These are phyloP conservation scores for Cyanidium caldarium DNA, from an alignment of 23 red algal genomes.

Conservation along the genomic window DNA sequence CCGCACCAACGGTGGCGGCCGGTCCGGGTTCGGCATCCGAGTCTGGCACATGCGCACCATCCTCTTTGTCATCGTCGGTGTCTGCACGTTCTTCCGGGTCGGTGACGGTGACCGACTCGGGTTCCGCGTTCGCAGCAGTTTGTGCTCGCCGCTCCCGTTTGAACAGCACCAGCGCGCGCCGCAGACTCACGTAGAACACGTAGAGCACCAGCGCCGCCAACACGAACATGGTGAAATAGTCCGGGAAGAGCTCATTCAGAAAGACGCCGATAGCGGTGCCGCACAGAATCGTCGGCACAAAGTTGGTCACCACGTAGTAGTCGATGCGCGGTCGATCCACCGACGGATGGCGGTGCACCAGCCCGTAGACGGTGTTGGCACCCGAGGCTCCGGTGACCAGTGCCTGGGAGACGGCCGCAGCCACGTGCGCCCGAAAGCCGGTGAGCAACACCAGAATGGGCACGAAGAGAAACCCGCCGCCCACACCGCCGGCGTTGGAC, in stretches of 20 bases:
- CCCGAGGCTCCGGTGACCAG: conserved; percentile 15
- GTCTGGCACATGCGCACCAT: no score
- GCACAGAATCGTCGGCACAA: conserved; percentile 17
- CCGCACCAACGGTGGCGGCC: no score
- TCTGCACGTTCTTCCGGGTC: no score
- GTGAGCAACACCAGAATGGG: conserved; percentile 13
- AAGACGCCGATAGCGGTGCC: conserved; percentile 16
- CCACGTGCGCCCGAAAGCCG: conserved; percentile 8
- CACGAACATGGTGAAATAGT: conserved; percentile 15
- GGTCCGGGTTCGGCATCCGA: no score
- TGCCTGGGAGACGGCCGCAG: conserved; percentile 18
- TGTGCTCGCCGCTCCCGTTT: conserved; percentile 6
- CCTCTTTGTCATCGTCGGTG: no score
- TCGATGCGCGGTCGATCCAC: conserved; percentile 15
- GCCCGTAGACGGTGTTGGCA: conserved; percentile 14
- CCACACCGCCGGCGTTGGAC: conserved; percentile 15
- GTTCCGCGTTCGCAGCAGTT: no score
- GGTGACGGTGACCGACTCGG: no score
- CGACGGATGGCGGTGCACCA: conserved; percentile 8
- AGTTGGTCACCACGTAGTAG: conserved; percentile 16
- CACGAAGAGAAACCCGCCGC: conserved; percentile 17
- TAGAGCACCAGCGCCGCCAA: conserved; percentile 7
- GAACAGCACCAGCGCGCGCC: neutral
- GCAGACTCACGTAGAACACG: conserved; percentile 22
- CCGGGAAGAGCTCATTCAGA: conserved; percentile 17